Evolutionary conservation across 2,329 filamentous ascomycete species (phyloP), one percentile per base, ranked within the genome.

Genomic region (Ophiostoma novo-ulmi): DNA sequence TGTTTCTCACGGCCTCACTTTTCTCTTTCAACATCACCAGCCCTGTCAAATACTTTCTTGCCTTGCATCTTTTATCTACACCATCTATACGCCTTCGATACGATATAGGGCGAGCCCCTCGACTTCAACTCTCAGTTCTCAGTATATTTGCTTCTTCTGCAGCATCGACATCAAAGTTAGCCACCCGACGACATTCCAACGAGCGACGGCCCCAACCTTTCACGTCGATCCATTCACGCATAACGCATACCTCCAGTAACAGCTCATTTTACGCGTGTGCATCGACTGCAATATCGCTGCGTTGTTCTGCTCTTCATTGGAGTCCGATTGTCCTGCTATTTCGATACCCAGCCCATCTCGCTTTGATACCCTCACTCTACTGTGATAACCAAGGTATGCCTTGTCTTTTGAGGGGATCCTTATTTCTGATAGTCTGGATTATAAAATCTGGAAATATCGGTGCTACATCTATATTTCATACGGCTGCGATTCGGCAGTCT

Each of bases 81-180:
- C 13, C 61, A 38, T 17, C 26, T 7, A 35, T 67, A 67, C 66
- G 48, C 41, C 20, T 68, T 52, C 41, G 22, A 55, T 26, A 52
- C 66, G 66, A 55, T 14, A 65, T 39, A 38, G 63, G 63, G 63
- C 63, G 41, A 65, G 63, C 20, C 63, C 63, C 63, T 65, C 63
- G 63, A 65, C 20, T 35, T 6, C 26, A 2, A 31, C 31, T 31
- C 31, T 35, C 5, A 36, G 6, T 31, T 10, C 5, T 13, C 36
- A 31, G 31, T 22, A 1, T 8, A 31, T 17, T 17, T 63, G 26
- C 26, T 20, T 63, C 58, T 63, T 63, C 26, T 63, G 22, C 52
- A 58, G 52, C n/a, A 58, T 35, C 58, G 6, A 26, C 58, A 31
- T 61, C 58, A 35, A 10, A 61, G 22, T 26, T 61, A 35, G 26